phyloP scores from a whole-genome alignment of 2,329 filamentous ascomycete genomes.

The Cytospora paraplurivora region DNA sequence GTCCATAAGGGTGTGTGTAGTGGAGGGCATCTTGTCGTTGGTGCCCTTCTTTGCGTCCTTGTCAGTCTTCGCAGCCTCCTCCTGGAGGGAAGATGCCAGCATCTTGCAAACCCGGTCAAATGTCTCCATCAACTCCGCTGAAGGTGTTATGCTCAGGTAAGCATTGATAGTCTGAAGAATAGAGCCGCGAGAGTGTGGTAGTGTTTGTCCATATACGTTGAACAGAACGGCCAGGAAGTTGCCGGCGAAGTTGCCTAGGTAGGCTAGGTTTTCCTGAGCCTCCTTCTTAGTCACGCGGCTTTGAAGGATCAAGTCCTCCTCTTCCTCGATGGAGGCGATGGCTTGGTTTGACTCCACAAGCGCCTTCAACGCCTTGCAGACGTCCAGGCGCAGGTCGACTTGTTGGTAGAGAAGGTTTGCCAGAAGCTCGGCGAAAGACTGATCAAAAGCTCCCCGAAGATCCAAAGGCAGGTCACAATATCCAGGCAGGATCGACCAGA shows the following conservation, averaged over 20 bases:
- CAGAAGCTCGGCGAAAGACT: conserved; percentile 83
- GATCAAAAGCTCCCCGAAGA: conserved; percentile 74
- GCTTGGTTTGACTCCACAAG: conserved; percentile 91
- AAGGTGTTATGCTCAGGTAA: conserved; percentile 85
- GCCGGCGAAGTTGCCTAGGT: conserved; percentile 76
- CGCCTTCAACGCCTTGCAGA: conserved; percentile 84
- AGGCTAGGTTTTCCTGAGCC: conserved; percentile 78
- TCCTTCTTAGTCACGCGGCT: conserved; percentile 74
- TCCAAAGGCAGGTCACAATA: conserved; percentile 94
- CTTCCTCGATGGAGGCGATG: conserved; percentile 68
- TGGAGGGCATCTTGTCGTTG: conserved; percentile 80
- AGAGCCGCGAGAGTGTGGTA: conserved; percentile 87
- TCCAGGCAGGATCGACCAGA: conserved; percentile 90
- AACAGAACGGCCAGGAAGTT: conserved; percentile 97
- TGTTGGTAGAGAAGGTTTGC: conserved; percentile 93
- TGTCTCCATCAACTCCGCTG: conserved; percentile 78
- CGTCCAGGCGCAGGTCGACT: conserved; percentile 79
- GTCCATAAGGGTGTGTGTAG: conserved; percentile 93
- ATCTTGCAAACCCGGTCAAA: conserved; percentile 85
- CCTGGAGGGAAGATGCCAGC: conserved; percentile 71
- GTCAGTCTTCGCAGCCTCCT: conserved; percentile 53
- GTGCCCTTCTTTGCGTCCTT: conserved; percentile 66
- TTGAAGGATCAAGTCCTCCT: conserved; percentile 75
- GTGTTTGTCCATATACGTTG: conserved; percentile 96
- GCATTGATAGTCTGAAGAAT: conserved; percentile 95